These are phyloP conservation scores for Sparassis latifolia DNA, from an alignment of 1,284 basidiomycete species.

Conservation along the genomic window DNA sequence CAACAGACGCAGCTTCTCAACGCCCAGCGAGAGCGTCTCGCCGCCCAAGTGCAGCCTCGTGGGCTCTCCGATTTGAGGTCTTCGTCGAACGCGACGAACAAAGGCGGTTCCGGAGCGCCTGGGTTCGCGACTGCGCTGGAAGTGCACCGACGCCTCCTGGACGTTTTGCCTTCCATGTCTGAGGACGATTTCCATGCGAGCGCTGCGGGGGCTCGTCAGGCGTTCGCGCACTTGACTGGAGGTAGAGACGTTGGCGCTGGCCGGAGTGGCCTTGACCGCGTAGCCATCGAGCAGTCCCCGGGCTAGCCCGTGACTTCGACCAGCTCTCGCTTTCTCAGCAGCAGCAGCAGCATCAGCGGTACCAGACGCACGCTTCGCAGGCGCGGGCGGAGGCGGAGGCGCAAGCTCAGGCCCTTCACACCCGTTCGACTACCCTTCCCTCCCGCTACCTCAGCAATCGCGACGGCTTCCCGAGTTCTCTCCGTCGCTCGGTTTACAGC, in stretches of 20 bases:
- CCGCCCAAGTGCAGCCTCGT: background rate
- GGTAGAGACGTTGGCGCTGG: background rate
- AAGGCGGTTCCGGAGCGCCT: background rate
- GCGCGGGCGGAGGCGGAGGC: slow-evolving; percentile 10
- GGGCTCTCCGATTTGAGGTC: background rate
- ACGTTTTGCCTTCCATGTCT: slow-evolving; percentile 27
- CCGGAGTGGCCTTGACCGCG: background rate
- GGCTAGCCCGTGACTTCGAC: slow-evolving; percentile 6
- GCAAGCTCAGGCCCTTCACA: slow-evolving; percentile 14
- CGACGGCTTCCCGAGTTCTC: no score
- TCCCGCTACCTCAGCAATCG: slow-evolving; percentile 16
- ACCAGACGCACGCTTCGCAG: slow-evolving; percentile 21
- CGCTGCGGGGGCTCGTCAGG: slow-evolving; percentile 4
- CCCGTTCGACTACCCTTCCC: slow-evolving; percentile 23
- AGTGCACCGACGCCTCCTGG: slow-evolving; percentile 14
- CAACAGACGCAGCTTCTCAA: slow-evolving; percentile 19
- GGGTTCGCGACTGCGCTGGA: background rate
- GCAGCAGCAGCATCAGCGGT: slow-evolving; percentile 19
- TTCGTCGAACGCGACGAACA: background rate
- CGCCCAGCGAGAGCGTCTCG: slow-evolving; percentile 1
- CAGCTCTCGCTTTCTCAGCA: slow-evolving; percentile 10
- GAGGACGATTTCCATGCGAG: slow-evolving; percentile 32
- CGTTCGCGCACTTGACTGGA: background rate
- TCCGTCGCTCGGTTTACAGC: background rate
- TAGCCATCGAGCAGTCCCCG: background rate